Conservation (phyloP, 495 filamentous ascomycete species). For the Cercophora sp. region DNA sequence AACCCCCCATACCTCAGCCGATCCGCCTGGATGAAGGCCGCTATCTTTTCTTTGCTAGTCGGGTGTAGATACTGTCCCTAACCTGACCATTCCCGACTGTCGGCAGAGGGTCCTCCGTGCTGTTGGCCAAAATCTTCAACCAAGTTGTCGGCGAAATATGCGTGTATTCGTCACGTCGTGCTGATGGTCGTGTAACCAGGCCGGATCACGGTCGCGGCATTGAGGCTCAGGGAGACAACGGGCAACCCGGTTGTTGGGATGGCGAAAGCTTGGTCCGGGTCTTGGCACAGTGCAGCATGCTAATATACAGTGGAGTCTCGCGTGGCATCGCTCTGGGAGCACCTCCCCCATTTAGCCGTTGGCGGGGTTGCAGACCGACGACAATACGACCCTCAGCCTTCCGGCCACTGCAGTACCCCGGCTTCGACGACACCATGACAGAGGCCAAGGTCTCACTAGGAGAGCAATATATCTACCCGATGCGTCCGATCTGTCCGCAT, state of each 20-base stretch:
- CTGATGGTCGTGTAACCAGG: not conserved
- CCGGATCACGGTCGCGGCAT: not conserved
- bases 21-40: not conserved
- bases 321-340: not conserved
- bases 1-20: not conserved
- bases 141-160: not conserved
- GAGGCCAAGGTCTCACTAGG: slow-evolving; percentile 1
- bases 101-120: not conserved
- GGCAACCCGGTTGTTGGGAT: not conserved
- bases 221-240: slow-evolving; percentile 1
- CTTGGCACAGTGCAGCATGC: not conserved
- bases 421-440: slow-evolving; percentile 1
- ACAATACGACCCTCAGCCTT: not conserved
- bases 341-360: slow-evolving; percentile 3
- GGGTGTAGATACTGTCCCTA: too few species aligned
- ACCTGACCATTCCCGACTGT: too few species aligned
- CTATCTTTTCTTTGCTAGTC: not conserved
- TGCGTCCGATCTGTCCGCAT: not conserved
- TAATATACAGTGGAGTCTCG: not conserved
- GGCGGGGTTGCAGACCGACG: not conserved
- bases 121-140: not conserved
- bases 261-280: not conserved
- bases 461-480: not conserved
- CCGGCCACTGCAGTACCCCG: not conserved
- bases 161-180: not conserved